Evolutionary conservation across 352 stramenopile species (phyloP).

Genomic region (Elongisporangium prolatum): DNA sequence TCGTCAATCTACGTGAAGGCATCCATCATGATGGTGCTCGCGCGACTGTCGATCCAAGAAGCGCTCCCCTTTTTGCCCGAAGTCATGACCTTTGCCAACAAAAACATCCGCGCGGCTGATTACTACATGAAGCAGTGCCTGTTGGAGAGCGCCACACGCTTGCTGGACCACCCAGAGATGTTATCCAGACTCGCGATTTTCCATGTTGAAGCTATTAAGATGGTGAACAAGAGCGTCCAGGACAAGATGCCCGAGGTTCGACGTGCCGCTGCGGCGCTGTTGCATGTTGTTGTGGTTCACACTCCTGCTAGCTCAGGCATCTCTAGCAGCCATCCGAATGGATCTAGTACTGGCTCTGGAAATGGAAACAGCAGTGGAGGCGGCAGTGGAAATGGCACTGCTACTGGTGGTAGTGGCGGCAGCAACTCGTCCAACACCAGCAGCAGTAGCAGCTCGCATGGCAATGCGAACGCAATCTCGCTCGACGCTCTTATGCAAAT

Average conservation of each 20-base stretch:
- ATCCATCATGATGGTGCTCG: constrained; percentile 65
- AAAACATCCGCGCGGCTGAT: constrained; percentile 53
- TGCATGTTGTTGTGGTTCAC: constrained; percentile 58
- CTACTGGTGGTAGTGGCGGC: constrained; percentile 3
- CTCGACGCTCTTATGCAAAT: constrained; percentile 63
- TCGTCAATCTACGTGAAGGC: constrained; percentile 63
- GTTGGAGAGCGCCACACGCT: constrained; percentile 56
- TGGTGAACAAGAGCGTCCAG: constrained; percentile 60
- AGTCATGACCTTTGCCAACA: constrained; percentile 55
- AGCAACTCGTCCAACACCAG: constrained; percentile 9
- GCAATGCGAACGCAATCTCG: constrained; percentile 2
- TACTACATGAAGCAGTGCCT: constrained; percentile 81
- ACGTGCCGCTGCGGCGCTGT: constrained; percentile 45
- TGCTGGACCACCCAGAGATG: constrained; percentile 29
- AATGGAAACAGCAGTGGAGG: constrained; percentile 13
- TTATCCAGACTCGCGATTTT: constrained; percentile 25
- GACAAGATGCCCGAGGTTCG: constrained; percentile 79
- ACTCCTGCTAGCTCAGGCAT: constrained; percentile 20
- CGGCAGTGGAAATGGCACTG: constrained; percentile 3
- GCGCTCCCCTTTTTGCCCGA: constrained; percentile 64
- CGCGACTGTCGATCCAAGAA: constrained; percentile 48
- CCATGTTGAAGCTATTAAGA: constrained; percentile 67
- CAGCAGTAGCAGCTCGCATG: constrained; percentile 6
- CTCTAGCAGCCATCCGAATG: constrained; percentile 5
- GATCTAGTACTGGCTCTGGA: constrained; percentile 3